Evolutionary conservation across 2,329 filamentous ascomycete species (phyloP).

Genomic region (Nothophaeocryptopus gaeumannii): DNA sequence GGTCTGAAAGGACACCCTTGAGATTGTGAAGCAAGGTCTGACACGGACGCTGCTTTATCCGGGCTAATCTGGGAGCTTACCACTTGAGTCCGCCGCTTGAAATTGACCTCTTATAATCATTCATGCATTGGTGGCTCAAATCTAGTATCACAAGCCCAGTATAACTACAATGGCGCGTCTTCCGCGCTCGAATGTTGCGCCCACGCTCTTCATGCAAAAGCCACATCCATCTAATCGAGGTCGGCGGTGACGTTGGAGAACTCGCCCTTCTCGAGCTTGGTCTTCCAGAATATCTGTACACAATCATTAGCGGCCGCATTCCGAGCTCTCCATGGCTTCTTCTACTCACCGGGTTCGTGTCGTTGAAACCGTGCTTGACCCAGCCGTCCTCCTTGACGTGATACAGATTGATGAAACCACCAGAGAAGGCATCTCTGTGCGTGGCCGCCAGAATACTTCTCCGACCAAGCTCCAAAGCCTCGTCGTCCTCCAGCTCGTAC

Average conservation of each 20-base stretch:
- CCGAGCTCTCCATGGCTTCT: neutral
- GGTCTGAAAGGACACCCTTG: too few relatives aligned
- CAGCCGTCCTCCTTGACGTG: conserved; percentile 98
- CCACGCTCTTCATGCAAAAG: conserved; percentile 6
- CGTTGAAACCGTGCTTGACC: conserved; percentile 97
- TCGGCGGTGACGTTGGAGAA: conserved; percentile 90
- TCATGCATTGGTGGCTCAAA: neutral
- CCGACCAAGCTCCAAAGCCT: conserved; percentile 84
- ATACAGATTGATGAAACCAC: conserved; percentile 97
- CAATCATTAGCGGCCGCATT: neutral
- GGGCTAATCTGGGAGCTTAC: too few relatives aligned
- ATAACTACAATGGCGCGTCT: conserved; percentile 18
- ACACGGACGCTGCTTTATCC: too few relatives aligned
- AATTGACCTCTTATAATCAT: too few relatives aligned
- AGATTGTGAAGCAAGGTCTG: too few relatives aligned
- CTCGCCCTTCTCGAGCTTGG: conserved; percentile 96
- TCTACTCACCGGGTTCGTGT: conserved; percentile 71
- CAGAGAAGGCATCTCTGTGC: conserved; percentile 96
- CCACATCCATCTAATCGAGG: conserved; percentile 41
- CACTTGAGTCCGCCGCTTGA: too few relatives aligned
- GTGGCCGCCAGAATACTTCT: conserved; percentile 94
- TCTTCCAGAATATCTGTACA: conserved; percentile 86
- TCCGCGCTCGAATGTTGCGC: neutral
- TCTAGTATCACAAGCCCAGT: conserved; percentile 20
- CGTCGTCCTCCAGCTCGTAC: conserved; percentile 82